Evolutionary conservation across 192 early-diverging fungal genomes (phyloP).

Genomic region (Podila horticola): DNA sequence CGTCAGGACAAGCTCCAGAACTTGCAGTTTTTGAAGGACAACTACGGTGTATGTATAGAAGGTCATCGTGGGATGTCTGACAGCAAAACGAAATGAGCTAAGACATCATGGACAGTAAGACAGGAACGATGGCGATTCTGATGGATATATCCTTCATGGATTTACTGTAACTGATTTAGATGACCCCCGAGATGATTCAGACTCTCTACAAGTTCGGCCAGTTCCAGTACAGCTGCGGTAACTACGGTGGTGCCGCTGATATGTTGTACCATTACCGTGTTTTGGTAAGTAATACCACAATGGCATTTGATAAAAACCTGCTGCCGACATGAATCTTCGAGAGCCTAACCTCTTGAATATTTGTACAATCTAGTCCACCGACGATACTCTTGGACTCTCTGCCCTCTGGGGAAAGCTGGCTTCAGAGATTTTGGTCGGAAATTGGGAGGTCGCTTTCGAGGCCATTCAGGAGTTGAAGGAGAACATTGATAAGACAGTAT

Average conservation of each 20-base stretch:
- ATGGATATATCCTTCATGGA: not conserved
- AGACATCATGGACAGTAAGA: not conserved
- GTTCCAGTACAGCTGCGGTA: constrained; percentile 94
- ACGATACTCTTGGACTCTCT: constrained; percentile 82
- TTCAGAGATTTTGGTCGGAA: constrained; percentile 91
- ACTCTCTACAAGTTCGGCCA: constrained; percentile 89
- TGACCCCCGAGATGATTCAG: constrained; percentile 88
- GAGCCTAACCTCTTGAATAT: not conserved
- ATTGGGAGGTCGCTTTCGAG: constrained; percentile 94
- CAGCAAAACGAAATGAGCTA: not conserved
- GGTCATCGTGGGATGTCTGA: too few species aligned
- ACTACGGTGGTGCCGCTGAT: constrained; percentile 91
- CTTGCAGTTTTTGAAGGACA: constrained; percentile 87
- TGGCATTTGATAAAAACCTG: not conserved
- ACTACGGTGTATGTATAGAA: constrained; percentile 71
- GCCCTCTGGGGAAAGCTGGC: constrained; percentile 98
- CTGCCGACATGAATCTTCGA: not conserved
- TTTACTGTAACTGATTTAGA: constrained; percentile 54
- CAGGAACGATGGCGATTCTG: constrained; percentile 4
- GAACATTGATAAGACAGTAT: constrained; percentile 84
- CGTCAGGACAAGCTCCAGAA: constrained; percentile 96
- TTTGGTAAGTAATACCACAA: constrained; percentile 67
- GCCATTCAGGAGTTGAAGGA: constrained; percentile 91
- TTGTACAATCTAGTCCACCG: constrained; percentile 73
- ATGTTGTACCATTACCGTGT: constrained; percentile 96